Evolutionary conservation across 2,329 filamentous ascomycete genomes (phyloP), one percentile per base, ranked within the genome.

Genomic region (Sporothrix brunneoviolacea): DNA sequence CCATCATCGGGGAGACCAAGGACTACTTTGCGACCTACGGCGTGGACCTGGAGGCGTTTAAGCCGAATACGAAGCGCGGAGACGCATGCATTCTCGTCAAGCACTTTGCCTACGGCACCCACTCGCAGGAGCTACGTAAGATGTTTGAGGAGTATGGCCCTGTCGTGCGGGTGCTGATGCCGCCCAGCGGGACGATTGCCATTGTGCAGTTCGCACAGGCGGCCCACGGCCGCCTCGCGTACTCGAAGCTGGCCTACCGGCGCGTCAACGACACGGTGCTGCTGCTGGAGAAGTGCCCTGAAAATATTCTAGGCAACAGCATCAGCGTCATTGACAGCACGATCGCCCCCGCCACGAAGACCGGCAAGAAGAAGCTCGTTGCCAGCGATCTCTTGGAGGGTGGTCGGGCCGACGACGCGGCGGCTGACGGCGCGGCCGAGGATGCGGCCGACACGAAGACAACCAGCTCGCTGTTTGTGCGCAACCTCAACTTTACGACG

Each of bases 1-100:
- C 93, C 56, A 81, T 95, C 59, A 97, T 98, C 52, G 89, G 95
- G 69, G 93, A 97, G 67, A 95, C 90, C 2, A 97, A 96, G 68
- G 76, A 85, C 9, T 98, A 94, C 69, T 95, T 98, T 63, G 75
- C 79, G 48, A 79, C 84, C 39, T 88, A 96, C 57, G 91, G 91
- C 32, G 87, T 97, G 19, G 89, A 97, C 66, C 75, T 98, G 41
- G 84, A 96, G 57, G 86, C 91, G 10, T 97, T 98, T 72, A 93
- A 91, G 67, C 83, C 80, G 50, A 82, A 83, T 54, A 22, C 46
- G 5, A 82, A 88, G 64, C 84, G 91, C 62, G 91, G 91, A 54
- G 91, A 96, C 64, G 86, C 82, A 18, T 82, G 86, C 37, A 91
- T 98, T 43, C 71, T 98, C 47, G 86, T 97, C 41, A 98, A 98